Percentiles rank a stretch among this genome's conserved stretches.
Conservation (phyloP, 768 basidiomycete species). For the Kwoniella pini region DNA sequence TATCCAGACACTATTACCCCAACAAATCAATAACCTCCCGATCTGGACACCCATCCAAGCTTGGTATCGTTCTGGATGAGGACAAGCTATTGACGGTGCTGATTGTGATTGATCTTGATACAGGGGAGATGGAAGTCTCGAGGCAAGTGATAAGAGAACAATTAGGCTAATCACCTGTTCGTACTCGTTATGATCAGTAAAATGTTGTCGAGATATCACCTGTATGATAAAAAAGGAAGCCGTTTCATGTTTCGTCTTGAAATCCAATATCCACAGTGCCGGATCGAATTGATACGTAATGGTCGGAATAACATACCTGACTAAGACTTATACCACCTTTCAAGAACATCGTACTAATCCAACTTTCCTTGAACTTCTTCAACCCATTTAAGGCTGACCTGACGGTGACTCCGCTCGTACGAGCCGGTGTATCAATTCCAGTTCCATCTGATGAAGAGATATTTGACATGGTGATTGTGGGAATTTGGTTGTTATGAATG, state of each 20-base stretch:
- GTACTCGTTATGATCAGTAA: not conserved
- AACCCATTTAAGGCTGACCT: slow-evolving; percentile 31
- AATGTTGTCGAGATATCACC: not conserved
- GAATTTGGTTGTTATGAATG: too few species aligned
- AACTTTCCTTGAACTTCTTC: slow-evolving; percentile 40
- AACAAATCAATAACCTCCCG: slow-evolving; percentile 34
- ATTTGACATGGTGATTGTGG: too few species aligned
- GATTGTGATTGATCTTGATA: slow-evolving; percentile 25
- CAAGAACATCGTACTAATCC: slow-evolving; percentile 36
- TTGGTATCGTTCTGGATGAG: slow-evolving; percentile 33
- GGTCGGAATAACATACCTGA: slow-evolving; percentile 31
- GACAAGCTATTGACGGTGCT: slow-evolving; percentile 28
- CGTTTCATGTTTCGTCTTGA: too few species aligned
- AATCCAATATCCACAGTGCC: too few species aligned
- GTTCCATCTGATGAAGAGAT: too few species aligned
- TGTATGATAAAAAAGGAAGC: too few species aligned
- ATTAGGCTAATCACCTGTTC: slow-evolving; percentile 33
- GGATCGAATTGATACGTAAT: too few species aligned
- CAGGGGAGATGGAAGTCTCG: slow-evolving; percentile 27
- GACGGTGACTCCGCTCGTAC: slow-evolving; percentile 12
- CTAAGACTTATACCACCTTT: slow-evolving; percentile 42
- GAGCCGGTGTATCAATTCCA: too few species aligned
- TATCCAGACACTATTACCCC: slow-evolving; percentile 43
- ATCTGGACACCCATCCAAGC: slow-evolving; percentile 43
- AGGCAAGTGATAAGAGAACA: slow-evolving; percentile 34